Conservation (phyloP, 2,329 filamentous ascomycete genomes). For the Hymenotorrendiella dingleyae region DNA sequence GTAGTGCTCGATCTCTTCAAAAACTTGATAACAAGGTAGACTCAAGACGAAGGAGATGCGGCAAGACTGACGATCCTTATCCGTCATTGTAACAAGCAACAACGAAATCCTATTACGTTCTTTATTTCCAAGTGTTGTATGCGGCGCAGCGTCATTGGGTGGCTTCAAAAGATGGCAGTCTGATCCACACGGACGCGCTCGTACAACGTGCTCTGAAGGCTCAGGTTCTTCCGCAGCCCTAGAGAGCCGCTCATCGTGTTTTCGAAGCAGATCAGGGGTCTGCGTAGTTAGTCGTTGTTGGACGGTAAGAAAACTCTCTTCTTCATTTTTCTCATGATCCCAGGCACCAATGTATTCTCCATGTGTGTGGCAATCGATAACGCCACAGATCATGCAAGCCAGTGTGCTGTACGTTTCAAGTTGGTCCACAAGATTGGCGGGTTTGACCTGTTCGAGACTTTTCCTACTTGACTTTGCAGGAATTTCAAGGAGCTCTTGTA, state of each 20-base stretch:
- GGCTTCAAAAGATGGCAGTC: neutral
- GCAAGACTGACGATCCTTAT: slow-evolving; percentile 17
- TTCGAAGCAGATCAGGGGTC: slow-evolving; percentile 17
- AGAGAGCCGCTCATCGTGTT: slow-evolving; percentile 8
- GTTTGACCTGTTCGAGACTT: slow-evolving; percentile 1
- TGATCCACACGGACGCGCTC: neutral
- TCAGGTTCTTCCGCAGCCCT: neutral
- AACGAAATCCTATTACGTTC: too few species aligned
- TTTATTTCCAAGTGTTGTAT: too few species aligned
- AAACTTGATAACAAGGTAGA: slow-evolving; percentile 25
- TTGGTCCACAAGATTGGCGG: slow-evolving; percentile 3
- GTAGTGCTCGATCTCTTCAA: slow-evolving; percentile 12
- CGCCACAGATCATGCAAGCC: slow-evolving; percentile 25
- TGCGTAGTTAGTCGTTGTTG: neutral
- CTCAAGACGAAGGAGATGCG: slow-evolving; percentile 19
- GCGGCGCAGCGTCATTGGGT: too few species aligned
- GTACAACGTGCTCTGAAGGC: neutral
- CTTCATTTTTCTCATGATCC: slow-evolving; percentile 9
- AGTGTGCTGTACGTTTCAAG: slow-evolving; percentile 22
- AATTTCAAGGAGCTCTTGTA: slow-evolving; percentile 21
- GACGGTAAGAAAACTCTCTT: neutral
- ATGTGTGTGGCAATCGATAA: slow-evolving; percentile 25
- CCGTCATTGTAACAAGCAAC: slow-evolving; percentile 15
- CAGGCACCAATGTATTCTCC: slow-evolving; percentile 20
- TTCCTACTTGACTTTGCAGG: neutral